These are phyloP conservation scores for Clitocybe nebularis DNA, from an alignment of 1,284 basidiomycete species.

Conservation along the genomic window DNA sequence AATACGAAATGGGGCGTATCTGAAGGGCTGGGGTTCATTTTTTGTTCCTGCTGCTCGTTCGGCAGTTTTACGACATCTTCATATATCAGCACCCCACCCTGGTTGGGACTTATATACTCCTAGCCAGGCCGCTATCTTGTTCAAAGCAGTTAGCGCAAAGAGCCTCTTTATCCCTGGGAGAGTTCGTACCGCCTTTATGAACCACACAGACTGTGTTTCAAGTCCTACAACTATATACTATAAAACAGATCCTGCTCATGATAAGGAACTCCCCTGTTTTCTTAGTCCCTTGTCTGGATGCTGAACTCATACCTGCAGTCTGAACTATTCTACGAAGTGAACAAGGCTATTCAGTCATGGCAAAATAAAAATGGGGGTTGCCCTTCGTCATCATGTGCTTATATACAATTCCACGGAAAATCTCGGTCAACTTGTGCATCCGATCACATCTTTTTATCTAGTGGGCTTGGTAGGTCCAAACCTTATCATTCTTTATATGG, in stretches of 20 bases:
- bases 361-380: slow-evolving; percentile 34
- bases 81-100: slow-evolving; percentile 42
- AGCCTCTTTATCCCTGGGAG: slow-evolving; percentile 40
- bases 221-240: slow-evolving; percentile 24
- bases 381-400: slow-evolving; percentile 32
- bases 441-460: slow-evolving; percentile 39
- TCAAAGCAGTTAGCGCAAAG: slow-evolving; percentile 29
- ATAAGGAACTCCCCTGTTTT: slow-evolving; percentile 26
- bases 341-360: slow-evolving; percentile 32
- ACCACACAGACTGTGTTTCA: slow-evolving; percentile 22
- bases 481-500: neutral
- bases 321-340: slow-evolving; percentile 36
- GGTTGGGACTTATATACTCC: slow-evolving; percentile 31
- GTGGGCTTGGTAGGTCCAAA: slow-evolving; percentile 34
- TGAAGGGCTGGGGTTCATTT: slow-evolving; percentile 40
- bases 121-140: slow-evolving; percentile 36
- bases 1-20: slow-evolving; percentile 21
- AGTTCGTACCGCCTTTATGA: slow-evolving; percentile 27
- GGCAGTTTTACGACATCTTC: slow-evolving; percentile 25
- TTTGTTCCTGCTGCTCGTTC: slow-evolving; percentile 27
- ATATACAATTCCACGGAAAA: slow-evolving; percentile 44
- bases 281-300: neutral
- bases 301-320: slow-evolving; percentile 17
- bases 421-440: slow-evolving; percentile 27
- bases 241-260: slow-evolving; percentile 41